Conservation (phyloP, 805 yeast species). For the Ogataea populi-albae region DNA sequence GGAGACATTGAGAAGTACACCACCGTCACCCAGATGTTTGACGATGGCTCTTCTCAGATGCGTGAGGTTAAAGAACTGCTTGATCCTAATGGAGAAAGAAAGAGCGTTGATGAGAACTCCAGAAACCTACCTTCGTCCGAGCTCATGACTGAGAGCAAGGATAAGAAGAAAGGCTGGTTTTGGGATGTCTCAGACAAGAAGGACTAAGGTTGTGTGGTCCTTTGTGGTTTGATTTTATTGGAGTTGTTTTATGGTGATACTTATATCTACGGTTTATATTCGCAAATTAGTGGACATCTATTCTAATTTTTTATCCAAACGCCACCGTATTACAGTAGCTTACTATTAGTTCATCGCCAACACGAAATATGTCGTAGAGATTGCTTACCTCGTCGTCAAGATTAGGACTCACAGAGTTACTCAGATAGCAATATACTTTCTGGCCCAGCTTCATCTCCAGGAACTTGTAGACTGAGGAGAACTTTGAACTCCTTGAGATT, state of each 20-base stretch:
- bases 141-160: background rate
- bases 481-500: conserved; percentile 45
- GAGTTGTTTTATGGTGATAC: conserved; percentile 3
- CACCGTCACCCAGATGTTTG: conserved; percentile 35
- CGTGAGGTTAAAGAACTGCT: conserved; percentile 37
- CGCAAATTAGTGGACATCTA: background rate
- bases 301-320: conserved; percentile 42
- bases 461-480: conserved; percentile 45
- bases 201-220: conserved; percentile 4
- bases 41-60: conserved; percentile 42
- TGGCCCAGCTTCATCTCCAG: conserved; percentile 38
- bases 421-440: conserved; percentile 40
- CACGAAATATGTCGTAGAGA: conserved; percentile 34
- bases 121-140: conserved; percentile 7
- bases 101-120: conserved; percentile 23
- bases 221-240: conserved; percentile 3
- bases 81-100: conserved; percentile 37
- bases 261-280: background rate
- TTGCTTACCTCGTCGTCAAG: conserved; percentile 43
- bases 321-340: conserved; percentile 47
- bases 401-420: conserved; percentile 44
- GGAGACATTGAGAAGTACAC: conserved; percentile 43
- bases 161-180: conserved; percentile 30
- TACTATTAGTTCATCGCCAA: conserved; percentile 39
- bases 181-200: conserved; percentile 23